A percentile compares a stretch with the other conserved stretches of the same genome.
Evolutionary conservation across 441 rosid genomes (phyloP).

Genomic region (Melastoma candidum): DNA sequence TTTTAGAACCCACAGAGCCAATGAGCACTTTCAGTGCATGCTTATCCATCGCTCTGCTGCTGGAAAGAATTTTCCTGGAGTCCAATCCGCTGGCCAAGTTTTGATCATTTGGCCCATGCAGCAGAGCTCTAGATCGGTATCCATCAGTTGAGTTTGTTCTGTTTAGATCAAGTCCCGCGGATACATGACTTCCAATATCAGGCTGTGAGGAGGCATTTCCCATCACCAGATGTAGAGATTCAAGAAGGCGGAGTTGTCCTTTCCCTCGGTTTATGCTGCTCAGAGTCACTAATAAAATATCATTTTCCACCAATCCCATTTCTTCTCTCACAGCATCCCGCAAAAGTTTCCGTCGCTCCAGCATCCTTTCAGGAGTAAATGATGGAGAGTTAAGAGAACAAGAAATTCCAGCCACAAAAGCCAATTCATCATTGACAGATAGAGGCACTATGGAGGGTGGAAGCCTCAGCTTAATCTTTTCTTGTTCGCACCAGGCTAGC

Average conservation of each 20-base stretch:
- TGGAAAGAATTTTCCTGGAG: conserved; percentile 22
- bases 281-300: conserved; percentile 82
- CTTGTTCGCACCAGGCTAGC: conserved; percentile 90
- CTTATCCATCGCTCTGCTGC: conserved; percentile 21
- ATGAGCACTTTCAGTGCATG: conserved; percentile 64
- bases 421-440: conserved; percentile 86
- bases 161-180: conserved; percentile 20
- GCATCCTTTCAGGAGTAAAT: conserved; percentile 50
- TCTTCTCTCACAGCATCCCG: conserved; percentile 65
- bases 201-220: conserved; percentile 26
- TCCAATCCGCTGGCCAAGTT: conserved; percentile 9
- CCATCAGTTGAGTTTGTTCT: conserved; percentile 28
- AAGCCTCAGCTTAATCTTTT: conserved; percentile 70
- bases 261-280: conserved; percentile 91
- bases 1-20: conserved; percentile 97
- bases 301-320: conserved; percentile 61
- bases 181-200: conserved; percentile 26
- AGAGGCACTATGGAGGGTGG: conserved; percentile 72
- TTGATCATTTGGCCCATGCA: conserved; percentile 26
- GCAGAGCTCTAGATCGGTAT: conserved; percentile 60
- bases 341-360: conserved; percentile 41
- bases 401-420: conserved; percentile 74
- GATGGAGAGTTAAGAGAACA: conserved; percentile 67
- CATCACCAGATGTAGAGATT: conserved; percentile 41
- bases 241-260: conserved; percentile 87